Evolutionary conservation across 2,329 filamentous ascomycete species (phyloP).

Genomic region (Cercospora citrullina): DNA sequence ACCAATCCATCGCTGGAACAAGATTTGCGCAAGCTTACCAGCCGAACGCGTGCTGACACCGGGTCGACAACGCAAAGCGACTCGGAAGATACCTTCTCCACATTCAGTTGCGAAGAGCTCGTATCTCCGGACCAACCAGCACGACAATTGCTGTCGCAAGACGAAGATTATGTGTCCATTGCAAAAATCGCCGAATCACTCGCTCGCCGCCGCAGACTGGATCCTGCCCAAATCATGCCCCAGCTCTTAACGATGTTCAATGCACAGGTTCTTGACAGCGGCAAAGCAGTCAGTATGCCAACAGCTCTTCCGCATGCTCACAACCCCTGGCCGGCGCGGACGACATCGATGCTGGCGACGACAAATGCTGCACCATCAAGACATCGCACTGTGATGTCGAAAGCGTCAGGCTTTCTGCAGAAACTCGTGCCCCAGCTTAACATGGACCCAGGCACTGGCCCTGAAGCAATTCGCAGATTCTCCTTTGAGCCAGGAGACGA

Average conservation of each 20-base stretch:
- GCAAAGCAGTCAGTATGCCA: slow-evolving; percentile 8
- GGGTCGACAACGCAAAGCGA: slow-evolving; percentile 23
- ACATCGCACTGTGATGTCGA: slow-evolving; percentile 31
- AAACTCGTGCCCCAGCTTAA: slow-evolving; percentile 32
- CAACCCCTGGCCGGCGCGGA: slow-evolving; percentile 1
- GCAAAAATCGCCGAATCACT: slow-evolving; percentile 39
- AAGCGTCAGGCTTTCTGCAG: slow-evolving; percentile 37
- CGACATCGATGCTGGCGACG: slow-evolving; percentile 10
- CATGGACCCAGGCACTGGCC: slow-evolving; percentile 19
- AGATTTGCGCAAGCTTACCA: slow-evolving; percentile 14
- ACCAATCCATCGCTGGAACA: slow-evolving; percentile 29
- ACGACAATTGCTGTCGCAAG: slow-evolving; percentile 1
- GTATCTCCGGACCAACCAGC: slow-evolving; percentile 36
- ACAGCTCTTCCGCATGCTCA: background rate
- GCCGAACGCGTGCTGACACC: slow-evolving; percentile 20
- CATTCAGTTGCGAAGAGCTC: slow-evolving; percentile 40
- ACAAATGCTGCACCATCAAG: slow-evolving; percentile 15
- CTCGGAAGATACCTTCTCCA: slow-evolving; percentile 37
- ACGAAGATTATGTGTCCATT: slow-evolving; percentile 35
- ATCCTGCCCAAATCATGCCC: slow-evolving; percentile 36
- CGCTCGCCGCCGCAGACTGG: slow-evolving; percentile 41
- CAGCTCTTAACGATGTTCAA: slow-evolving; percentile 40
- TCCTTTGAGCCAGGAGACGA: slow-evolving; percentile 50
- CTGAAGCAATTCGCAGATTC: slow-evolving; percentile 38
- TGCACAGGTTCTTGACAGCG: background rate